These are phyloP conservation scores for Paradendryphiella salina DNA, from an alignment of 2,329 filamentous ascomycete genomes.

Conservation along the genomic window DNA sequence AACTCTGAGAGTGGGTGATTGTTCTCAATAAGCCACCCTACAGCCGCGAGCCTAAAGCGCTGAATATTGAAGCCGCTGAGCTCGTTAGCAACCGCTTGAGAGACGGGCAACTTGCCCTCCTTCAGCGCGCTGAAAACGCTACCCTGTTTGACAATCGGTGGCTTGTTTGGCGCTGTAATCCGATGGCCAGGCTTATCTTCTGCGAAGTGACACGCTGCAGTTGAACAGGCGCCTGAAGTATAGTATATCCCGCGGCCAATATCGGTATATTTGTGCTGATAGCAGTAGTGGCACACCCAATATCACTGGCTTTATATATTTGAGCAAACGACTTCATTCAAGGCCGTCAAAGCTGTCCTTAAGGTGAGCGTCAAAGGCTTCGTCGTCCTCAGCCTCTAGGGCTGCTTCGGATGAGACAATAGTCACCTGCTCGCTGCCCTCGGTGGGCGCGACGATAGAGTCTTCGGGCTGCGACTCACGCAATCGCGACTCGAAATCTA, in stretches of 20 bases:
- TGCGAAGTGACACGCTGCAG: no score
- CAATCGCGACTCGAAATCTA: no score
- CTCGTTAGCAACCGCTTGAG: conserved; percentile 1
- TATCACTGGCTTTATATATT: not conserved
- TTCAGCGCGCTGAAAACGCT: not conserved
- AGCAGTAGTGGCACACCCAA: no score
- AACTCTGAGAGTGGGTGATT: not conserved
- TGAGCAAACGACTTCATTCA: not conserved
- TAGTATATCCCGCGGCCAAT: no score
- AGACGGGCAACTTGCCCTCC: not conserved
- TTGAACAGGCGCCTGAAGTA: no score
- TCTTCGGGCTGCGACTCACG: no score
- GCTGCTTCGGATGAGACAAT: not conserved
- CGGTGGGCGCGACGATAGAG: no score
- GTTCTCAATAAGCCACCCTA: conserved; percentile 10
- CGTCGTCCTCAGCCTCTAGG: not conserved
- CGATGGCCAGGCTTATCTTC: not conserved
- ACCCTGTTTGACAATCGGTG: not conserved
- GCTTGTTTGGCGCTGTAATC: not conserved
- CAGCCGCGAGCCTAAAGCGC: conserved; percentile 3
- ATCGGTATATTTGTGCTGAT: not conserved
- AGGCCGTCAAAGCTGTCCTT: conserved; percentile 4
- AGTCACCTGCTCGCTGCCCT: not conserved
- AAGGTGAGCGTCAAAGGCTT: not conserved
- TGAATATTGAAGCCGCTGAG: conserved; percentile 7